phyloP scores from a whole-genome alignment of 768 basidiomycete species.

The Peribolospora baueri region DNA sequence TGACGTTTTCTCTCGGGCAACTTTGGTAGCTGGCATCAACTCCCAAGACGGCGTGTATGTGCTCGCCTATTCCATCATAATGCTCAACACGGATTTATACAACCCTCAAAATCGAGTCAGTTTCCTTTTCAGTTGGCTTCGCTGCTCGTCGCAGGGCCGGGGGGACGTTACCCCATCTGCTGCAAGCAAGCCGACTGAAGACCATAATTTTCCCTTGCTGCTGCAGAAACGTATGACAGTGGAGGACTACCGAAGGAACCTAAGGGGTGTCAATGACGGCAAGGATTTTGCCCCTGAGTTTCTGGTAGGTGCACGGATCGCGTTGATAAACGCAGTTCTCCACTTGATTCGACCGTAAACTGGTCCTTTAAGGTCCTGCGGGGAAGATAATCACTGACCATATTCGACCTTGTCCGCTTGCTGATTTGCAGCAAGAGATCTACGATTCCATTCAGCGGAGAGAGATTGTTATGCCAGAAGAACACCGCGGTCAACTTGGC shows the following conservation, averaged over 20 bases:
- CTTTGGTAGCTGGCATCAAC: conserved; percentile 49
- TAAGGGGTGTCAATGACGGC: conserved; percentile 75
- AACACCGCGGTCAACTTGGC: conserved; percentile 83
- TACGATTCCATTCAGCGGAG: conserved; percentile 82
- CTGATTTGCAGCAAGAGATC: conserved; percentile 41
- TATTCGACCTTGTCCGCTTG: not conserved
- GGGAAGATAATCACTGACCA: not conserved
- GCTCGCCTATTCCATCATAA: conserved; percentile 77
- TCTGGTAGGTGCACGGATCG: conserved; percentile 29
- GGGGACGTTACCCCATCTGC: no score
- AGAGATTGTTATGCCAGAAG: conserved; percentile 93
- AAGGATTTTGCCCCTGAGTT: conserved; percentile 63
- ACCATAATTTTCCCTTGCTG: no score
- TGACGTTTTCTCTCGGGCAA: not conserved
- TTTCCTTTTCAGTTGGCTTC: no score
- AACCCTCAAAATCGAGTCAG: conserved; percentile 49
- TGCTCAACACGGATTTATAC: conserved; percentile 94
- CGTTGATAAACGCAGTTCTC: not conserved
- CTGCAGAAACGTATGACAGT: conserved; percentile 85
- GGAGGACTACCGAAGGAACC: conserved; percentile 76
- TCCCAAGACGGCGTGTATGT: conserved; percentile 83
- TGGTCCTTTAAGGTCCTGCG: not conserved
- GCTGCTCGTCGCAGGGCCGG: no score
- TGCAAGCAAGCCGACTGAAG: no score
- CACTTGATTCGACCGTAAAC: not conserved